phyloP scores from a whole-genome alignment of 192 early-diverging fungal genomes.

The Radiomyces spectabilis region DNA sequence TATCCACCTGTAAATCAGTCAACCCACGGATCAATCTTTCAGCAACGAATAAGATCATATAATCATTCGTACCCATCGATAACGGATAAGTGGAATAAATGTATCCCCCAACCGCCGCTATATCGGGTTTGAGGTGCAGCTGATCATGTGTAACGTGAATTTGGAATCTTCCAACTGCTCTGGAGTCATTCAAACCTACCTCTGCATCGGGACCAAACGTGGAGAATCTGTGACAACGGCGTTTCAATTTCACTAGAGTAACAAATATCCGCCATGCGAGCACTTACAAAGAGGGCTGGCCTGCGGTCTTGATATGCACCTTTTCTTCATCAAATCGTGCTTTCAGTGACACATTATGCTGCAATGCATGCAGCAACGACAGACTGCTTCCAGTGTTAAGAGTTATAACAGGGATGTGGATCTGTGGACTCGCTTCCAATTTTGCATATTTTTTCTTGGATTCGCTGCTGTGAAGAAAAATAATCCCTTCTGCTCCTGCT shows the following conservation, averaged over 20 bases:
- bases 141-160: no score
- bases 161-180: conserved; percentile 27
- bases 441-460: conserved; percentile 1
- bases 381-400: conserved; percentile 39
- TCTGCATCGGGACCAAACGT: conserved; percentile 48
- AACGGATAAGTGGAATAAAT: conserved; percentile 41
- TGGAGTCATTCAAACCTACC: conserved; percentile 2
- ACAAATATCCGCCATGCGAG: no score
- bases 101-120: conserved; percentile 35
- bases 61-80: conserved; percentile 25
- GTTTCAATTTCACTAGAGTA: conserved; percentile 26
- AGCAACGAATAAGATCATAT: conserved; percentile 4
- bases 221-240: conserved; percentile 48
- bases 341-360: no score
- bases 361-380: no score
- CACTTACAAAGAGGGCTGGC: conserved; percentile 5
- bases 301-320: no score
- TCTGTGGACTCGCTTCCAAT: conserved; percentile 11
- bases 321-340: no score
- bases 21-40: no score
- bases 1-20: conserved; percentile 25
- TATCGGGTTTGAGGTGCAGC: conserved; percentile 46
- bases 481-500: conserved; percentile 55
- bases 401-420: conserved; percentile 41
- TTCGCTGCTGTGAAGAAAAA: conserved; percentile 50